These are phyloP conservation scores for Trametes meyenii DNA, from an alignment of 768 basidiomycete genomes.

Conservation along the genomic window DNA sequence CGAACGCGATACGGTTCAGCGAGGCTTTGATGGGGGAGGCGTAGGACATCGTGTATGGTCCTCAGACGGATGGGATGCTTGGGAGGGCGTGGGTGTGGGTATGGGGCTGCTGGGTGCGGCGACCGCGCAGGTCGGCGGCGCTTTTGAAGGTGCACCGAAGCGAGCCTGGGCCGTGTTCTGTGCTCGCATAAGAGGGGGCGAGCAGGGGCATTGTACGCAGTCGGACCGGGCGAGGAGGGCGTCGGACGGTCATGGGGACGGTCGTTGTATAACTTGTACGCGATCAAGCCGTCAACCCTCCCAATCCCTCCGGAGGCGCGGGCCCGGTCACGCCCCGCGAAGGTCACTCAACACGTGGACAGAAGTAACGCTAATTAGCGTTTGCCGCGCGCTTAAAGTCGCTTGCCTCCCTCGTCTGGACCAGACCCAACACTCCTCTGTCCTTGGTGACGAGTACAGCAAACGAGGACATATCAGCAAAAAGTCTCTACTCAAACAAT, in stretches of 20 bases:
- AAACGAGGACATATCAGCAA: no score
- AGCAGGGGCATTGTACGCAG: conserved; percentile 1
- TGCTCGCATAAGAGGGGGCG: not conserved
- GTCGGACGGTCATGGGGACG: conserved; percentile 8
- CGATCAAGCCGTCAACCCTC: conserved; percentile 5
- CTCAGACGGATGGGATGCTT: not conserved
- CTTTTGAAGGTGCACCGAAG: not conserved
- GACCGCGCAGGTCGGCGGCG: not conserved
- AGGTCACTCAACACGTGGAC: not conserved
- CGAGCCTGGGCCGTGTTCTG: not conserved
- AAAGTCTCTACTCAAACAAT: no score
- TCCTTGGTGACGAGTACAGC: no score
- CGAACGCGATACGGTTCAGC: conserved; percentile 40
- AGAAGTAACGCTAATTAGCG: not conserved
- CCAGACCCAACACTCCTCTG: no score
- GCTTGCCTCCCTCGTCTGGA: no score
- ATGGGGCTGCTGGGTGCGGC: not conserved
- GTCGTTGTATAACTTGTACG: conserved; percentile 4
- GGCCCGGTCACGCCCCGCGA: not conserved
- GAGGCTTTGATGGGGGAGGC: conserved; percentile 34
- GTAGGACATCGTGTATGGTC: conserved; percentile 10
- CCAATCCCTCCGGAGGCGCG: not conserved
- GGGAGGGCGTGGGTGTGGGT: not conserved
- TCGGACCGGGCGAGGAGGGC: conserved; percentile 5
- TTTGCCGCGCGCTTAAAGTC: not conserved